A percentile compares a stretch with the other conserved stretches of the same genome.
Conservation (phyloP, 345 rosid species). For the Populus ilicifolia region DNA sequence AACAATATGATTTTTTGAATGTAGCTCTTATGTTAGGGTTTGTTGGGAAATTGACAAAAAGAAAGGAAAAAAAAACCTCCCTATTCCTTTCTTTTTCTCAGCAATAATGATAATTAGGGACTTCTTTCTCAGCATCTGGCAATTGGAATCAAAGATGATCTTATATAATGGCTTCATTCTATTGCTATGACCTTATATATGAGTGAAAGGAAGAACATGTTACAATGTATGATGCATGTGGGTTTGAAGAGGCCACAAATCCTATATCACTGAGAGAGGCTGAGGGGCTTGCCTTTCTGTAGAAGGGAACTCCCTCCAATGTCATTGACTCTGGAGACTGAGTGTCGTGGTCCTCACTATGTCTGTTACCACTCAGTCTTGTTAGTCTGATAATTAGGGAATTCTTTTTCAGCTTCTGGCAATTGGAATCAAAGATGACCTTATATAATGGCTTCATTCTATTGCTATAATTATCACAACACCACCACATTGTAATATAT, state of each 20-base stretch:
- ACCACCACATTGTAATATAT: neutral
- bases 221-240: neutral
- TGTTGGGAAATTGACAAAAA: neutral
- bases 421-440: neutral
- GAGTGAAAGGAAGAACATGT: neutral
- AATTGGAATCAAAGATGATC: neutral
- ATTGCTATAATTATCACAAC: neutral
- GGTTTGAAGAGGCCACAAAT: neutral
- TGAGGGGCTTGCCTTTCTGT: too few species aligned
- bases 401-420: neutral
- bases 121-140: neutral
- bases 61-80: too few species aligned
- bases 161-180: neutral
- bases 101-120: too few species aligned
- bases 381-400: neutral
- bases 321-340: neutral
- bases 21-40: neutral
- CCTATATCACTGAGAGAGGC: neutral
- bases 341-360: neutral
- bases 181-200: neutral
- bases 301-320: neutral
- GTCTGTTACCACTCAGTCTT: neutral
- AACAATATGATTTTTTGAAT: neutral
- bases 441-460: neutral
- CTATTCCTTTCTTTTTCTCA: too few species aligned